Evolutionary conservation across 192 early-diverging fungal genomes (phyloP).

Genomic region (Physocladia obscura): DNA sequence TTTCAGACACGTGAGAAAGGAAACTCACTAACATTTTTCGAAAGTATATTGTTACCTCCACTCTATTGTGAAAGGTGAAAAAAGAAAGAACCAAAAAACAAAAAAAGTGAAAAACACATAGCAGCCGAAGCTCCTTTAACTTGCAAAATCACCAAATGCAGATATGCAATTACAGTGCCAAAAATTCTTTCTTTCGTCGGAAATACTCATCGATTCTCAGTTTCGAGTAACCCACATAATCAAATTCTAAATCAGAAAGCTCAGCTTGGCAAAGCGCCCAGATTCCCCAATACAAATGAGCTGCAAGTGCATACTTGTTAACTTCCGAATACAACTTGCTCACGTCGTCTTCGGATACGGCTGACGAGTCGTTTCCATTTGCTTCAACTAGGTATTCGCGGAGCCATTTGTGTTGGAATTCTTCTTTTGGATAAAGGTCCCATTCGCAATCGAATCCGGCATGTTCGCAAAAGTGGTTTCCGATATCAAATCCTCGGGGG

Average conservation of each 20-base stretch:
- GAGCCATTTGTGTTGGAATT: conserved; percentile 74
- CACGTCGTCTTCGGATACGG: conserved; percentile 49
- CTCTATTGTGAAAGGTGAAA: neutral
- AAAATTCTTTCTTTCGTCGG: conserved; percentile 21
- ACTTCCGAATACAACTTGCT: conserved; percentile 74
- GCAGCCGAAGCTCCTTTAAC: too few relatives aligned
- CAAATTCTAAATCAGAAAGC: conserved; percentile 92
- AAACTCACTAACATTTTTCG: too few relatives aligned
- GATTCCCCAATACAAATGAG: conserved; percentile 88
- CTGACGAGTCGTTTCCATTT: neutral
- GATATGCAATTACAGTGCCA: conserved; percentile 32
- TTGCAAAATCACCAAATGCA: neutral
- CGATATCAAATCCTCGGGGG: conserved; percentile 91
- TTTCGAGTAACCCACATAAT: conserved; percentile 86
- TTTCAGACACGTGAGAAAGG: too few relatives aligned
- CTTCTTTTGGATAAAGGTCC: conserved; percentile 71
- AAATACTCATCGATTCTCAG: conserved; percentile 73
- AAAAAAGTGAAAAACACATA: too few relatives aligned
- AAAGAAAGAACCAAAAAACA: neutral
- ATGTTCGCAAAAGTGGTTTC: conserved; percentile 93
- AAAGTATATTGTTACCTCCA: too few relatives aligned
- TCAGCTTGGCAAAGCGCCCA: conserved; percentile 66
- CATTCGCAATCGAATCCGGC: conserved; percentile 97
- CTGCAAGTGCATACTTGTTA: conserved; percentile 78
- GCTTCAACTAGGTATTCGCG: conserved; percentile 60